These are phyloP conservation scores for Arthroderma uncinatum DNA, from an alignment of 2,329 filamentous ascomycete genomes.

Conservation along the genomic window DNA sequence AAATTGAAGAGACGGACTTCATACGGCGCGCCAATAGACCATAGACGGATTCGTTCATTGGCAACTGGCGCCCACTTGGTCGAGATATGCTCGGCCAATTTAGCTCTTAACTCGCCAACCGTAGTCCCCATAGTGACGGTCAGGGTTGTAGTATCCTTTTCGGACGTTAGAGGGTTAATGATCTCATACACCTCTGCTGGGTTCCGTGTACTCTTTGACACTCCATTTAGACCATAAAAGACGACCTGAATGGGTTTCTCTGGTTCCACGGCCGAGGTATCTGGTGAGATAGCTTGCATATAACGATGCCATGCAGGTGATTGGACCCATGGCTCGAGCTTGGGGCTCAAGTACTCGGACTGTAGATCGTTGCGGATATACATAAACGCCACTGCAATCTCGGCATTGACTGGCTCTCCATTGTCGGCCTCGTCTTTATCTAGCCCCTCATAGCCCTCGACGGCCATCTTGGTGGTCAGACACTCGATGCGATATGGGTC, in stretches of 20 bases:
- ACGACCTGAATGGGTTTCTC: not conserved
- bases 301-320: not conserved
- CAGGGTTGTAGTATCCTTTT: not conserved
- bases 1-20: not conserved
- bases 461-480: constrained; percentile 45
- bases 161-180: not conserved
- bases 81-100: constrained; percentile 26
- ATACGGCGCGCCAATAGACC: constrained; percentile 17
- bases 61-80: constrained; percentile 17
- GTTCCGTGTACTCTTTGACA: not conserved
- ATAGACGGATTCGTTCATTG: constrained; percentile 30
- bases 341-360: constrained; percentile 31
- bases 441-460: constrained; percentile 42
- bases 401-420: constrained; percentile 32
- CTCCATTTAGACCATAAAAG: not conserved
- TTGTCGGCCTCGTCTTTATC: constrained; percentile 29
- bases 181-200: not conserved
- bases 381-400: constrained; percentile 45
- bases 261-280: not conserved
- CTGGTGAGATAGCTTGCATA: not conserved
- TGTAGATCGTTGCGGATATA: constrained; percentile 45
- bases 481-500: constrained; percentile 46
- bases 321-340: not conserved
- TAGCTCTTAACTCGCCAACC: constrained; percentile 29
- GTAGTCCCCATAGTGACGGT: constrained; percentile 25